Percentiles rank a stretch among this genome's conserved stretches.
phyloP scores from a whole-genome alignment of 2,329 filamentous ascomycete species.

The Cercospora zeae-maydis region DNA sequence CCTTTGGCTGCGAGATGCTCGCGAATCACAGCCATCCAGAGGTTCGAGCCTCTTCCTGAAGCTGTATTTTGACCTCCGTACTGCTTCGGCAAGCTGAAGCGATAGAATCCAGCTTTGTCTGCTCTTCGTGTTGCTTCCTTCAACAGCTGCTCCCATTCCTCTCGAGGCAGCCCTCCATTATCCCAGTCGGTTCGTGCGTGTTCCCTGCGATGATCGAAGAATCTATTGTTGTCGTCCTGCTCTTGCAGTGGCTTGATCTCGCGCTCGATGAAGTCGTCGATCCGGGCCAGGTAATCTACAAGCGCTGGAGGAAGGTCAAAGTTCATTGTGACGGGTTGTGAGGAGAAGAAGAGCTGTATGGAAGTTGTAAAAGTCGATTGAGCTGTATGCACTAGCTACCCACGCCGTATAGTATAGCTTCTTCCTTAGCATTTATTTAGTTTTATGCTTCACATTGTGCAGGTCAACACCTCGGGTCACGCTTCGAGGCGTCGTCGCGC shows the following conservation, averaged over 20 bases:
- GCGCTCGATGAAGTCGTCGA: slow-evolving; percentile 56
- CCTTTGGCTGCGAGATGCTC: slow-evolving; percentile 59
- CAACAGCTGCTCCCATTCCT: slow-evolving; percentile 58
- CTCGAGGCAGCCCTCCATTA: slow-evolving; percentile 53
- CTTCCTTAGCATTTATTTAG: neutral
- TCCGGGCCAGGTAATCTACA: slow-evolving; percentile 45
- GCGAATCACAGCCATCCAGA: slow-evolving; percentile 62
- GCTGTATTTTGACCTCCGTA: slow-evolving; percentile 53
- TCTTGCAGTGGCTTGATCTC: slow-evolving; percentile 55
- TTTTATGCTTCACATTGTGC: neutral
- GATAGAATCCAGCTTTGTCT: slow-evolving; percentile 59
- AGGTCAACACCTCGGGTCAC: neutral
- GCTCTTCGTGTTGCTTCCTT: slow-evolving; percentile 49
- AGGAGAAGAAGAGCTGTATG: neutral
- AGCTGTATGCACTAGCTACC: neutral
- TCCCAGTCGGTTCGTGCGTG: slow-evolving; percentile 61
- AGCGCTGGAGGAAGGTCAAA: slow-evolving; percentile 55
- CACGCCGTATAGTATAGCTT: neutral
- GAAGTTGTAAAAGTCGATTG: neutral
- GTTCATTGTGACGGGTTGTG: slow-evolving; percentile 43
- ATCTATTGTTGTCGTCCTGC: slow-evolving; percentile 57
- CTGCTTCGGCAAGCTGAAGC: slow-evolving; percentile 54
- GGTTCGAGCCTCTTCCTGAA: slow-evolving; percentile 48
- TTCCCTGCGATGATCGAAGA: slow-evolving; percentile 64
- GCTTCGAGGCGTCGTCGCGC: neutral